Conservation (phyloP, 129 eudicot genomes). For the Escallonia herrerae region DNA sequence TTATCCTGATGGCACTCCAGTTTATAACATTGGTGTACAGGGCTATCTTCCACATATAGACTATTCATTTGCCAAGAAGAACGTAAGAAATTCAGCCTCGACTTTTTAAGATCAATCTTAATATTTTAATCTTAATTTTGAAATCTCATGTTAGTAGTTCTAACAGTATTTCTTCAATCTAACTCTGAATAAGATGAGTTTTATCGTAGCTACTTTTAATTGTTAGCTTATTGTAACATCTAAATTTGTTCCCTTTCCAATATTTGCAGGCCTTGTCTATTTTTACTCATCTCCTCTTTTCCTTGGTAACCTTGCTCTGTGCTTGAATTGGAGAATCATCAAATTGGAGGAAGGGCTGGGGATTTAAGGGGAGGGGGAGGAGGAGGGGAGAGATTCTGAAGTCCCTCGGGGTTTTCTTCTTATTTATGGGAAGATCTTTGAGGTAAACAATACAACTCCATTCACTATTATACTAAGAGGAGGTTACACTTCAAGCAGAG, state of each 20-base stretch:
- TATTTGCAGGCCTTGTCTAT: slow-evolving; percentile 36
- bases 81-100: slow-evolving; percentile 33
- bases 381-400: slow-evolving; percentile 17
- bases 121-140: slow-evolving; percentile 3
- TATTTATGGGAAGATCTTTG: slow-evolving; percentile 19
- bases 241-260: neutral
- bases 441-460: slow-evolving; percentile 25
- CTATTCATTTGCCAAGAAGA: slow-evolving; percentile 53
- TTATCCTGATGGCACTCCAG: slow-evolving; percentile 78
- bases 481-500: no score
- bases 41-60: slow-evolving; percentile 59
- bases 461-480: neutral
- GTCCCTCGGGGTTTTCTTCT: slow-evolving; percentile 1
- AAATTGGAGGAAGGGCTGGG: no score
- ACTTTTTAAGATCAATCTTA: neutral
- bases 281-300: slow-evolving; percentile 22
- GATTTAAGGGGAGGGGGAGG: slow-evolving; percentile 2
- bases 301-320: slow-evolving; percentile 22
- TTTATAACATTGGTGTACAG: slow-evolving; percentile 73
- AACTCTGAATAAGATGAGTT: no score
- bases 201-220: no score
- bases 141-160: slow-evolving; percentile 1
- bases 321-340: slow-evolving; percentile 17
- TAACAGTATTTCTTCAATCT: no score
- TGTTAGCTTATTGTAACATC: no score